These are phyloP conservation scores for Zhuliangozyma blackwelliae DNA, from an alignment of 1,139 yeast genomes.

Conservation along the genomic window DNA sequence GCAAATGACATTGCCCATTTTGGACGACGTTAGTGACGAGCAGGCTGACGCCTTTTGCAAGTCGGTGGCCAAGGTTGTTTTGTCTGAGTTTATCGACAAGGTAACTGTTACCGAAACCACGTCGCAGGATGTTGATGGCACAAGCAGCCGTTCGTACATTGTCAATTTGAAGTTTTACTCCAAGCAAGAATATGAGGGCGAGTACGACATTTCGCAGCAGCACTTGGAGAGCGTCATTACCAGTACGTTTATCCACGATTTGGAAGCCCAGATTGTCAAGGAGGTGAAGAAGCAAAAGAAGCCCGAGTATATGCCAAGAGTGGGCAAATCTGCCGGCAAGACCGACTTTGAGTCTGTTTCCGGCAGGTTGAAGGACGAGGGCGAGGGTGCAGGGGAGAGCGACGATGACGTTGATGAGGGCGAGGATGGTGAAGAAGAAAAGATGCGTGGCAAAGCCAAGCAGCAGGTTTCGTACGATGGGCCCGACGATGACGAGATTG, in stretches of 20 bases:
- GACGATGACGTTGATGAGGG: constrained; percentile 47
- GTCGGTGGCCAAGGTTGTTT: constrained; percentile 76
- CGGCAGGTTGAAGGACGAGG: constrained; percentile 25
- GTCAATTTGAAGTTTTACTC: constrained; percentile 75
- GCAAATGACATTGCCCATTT: constrained; percentile 91
- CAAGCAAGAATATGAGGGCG: constrained; percentile 71
- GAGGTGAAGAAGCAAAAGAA: constrained; percentile 81
- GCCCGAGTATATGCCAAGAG: constrained; percentile 50
- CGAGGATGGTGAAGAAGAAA: constrained; percentile 58
- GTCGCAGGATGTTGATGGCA: constrained; percentile 46
- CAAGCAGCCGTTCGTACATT: constrained; percentile 67
- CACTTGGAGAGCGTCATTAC: constrained; percentile 72
- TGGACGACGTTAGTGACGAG: constrained; percentile 72
- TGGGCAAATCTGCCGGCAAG: constrained; percentile 72
- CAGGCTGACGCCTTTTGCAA: constrained; percentile 93
- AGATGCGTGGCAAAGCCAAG: constrained; percentile 49
- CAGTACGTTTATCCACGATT: constrained; percentile 57
- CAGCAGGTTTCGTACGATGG: constrained; percentile 92
- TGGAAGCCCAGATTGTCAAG: constrained; percentile 71
- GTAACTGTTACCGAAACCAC: constrained; percentile 89
- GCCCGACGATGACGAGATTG: constrained; percentile 91
- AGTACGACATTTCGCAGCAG: constrained; percentile 80
- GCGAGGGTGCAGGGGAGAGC: constrained; percentile 23
- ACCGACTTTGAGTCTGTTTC: constrained; percentile 36
- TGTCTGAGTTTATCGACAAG: constrained; percentile 85